Evolutionary conservation across 140 eudicot genomes (phyloP).

Genomic region (Oenanthe javanica): DNA sequence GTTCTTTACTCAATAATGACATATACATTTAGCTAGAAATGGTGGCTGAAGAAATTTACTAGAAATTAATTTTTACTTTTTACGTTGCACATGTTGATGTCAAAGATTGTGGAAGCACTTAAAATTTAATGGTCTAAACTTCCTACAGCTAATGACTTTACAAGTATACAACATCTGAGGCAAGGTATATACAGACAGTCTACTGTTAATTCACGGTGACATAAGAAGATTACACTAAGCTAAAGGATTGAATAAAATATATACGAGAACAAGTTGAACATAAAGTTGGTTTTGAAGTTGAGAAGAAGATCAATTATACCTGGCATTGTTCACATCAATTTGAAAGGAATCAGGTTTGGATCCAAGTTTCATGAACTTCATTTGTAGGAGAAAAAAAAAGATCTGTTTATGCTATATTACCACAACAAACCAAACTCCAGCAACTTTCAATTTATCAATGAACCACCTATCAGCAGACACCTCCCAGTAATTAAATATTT

Average conservation of each 20-base stretch:
- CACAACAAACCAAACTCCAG: conserved; percentile 13
- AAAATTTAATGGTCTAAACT: too few relatives aligned
- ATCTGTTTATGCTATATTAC: conserved; percentile 21
- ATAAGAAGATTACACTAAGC: background rate
- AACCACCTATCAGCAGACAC: background rate
- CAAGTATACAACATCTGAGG: too few relatives aligned
- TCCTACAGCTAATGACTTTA: too few relatives aligned
- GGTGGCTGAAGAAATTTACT: too few relatives aligned
- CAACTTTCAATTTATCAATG: conserved; percentile 18
- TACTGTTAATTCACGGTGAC: too few relatives aligned
- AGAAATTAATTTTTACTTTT: too few relatives aligned
- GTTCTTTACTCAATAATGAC: too few relatives aligned
- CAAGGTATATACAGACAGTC: too few relatives aligned
- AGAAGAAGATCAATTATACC: background rate
- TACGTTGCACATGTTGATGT: too few relatives aligned
- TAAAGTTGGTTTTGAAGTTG: conserved; percentile 1
- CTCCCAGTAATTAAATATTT: too few relatives aligned
- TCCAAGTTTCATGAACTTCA: conserved; percentile 16
- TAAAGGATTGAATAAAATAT: background rate
- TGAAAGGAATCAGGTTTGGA: background rate
- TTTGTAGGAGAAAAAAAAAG: conserved; percentile 15
- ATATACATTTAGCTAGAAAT: too few relatives aligned
- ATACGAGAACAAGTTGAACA: background rate
- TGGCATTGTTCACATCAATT: conserved; percentile 1
- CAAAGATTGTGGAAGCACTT: too few relatives aligned